These are phyloP conservation scores for Dispira parvispora DNA, from an alignment of 192 early-diverging fungal genomes.

Conservation along the genomic window DNA sequence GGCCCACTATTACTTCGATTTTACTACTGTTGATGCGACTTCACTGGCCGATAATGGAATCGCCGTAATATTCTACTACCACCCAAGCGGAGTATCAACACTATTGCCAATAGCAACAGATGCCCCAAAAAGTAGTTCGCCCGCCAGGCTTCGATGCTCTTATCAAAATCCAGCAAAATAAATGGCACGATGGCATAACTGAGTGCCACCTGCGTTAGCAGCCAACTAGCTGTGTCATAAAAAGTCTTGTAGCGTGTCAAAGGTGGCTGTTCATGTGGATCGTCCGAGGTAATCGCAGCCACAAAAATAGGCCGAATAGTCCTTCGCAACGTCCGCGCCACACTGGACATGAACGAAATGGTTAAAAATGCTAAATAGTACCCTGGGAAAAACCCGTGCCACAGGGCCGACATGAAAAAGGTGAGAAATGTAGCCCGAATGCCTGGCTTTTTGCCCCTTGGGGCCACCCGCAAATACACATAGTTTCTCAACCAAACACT, in stretches of 20 bases:
- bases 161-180: conserved; percentile 35
- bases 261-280: neutral
- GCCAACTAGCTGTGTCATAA: conserved; percentile 62
- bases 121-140: conserved; percentile 42
- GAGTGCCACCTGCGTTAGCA: conserved; percentile 40
- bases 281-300: conserved; percentile 13
- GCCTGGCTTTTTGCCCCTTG: conserved; percentile 32
- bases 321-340: conserved; percentile 31
- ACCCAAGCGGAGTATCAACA: conserved; percentile 18
- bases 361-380: conserved; percentile 41
- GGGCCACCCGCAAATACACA: conserved; percentile 55
- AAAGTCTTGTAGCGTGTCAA: conserved; percentile 18
- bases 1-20: too few relatives aligned
- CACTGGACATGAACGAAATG: conserved; percentile 17
- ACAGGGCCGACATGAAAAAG: conserved; percentile 71
- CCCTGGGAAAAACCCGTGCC: conserved; percentile 91
- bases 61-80: conserved; percentile 11
- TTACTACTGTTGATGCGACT: too few relatives aligned
- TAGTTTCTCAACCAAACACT: conserved; percentile 75
- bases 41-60: too few relatives aligned
- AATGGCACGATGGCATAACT: conserved; percentile 58
- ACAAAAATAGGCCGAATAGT: conserved; percentile 42
- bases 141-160: conserved; percentile 41
- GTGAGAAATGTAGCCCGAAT: conserved; percentile 50
- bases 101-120: conserved; percentile 29